phyloP scores from a whole-genome alignment of 1,139 yeast species.

The Suhomyces panamericanus region DNA sequence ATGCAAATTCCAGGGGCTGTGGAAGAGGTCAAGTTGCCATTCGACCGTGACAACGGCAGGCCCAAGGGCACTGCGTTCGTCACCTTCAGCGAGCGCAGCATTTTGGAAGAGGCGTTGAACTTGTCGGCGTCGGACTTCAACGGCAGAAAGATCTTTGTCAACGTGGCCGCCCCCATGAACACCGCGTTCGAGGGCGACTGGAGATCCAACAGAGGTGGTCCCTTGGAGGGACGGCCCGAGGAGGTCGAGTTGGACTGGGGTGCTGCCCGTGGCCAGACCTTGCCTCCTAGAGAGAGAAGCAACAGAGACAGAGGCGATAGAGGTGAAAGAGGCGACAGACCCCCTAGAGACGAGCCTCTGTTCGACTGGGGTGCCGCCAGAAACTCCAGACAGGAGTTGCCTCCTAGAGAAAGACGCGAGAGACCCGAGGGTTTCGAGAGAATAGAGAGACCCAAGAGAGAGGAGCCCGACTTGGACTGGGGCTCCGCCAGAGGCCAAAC shows the following conservation, averaged over 20 bases:
- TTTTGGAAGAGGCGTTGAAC: slow-evolving; percentile 68
- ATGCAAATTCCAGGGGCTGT: slow-evolving; percentile 51
- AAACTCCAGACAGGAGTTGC: slow-evolving; percentile 32
- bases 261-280: slow-evolving; percentile 36
- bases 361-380: slow-evolving; percentile 58
- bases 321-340: slow-evolving; percentile 27
- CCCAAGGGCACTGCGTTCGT: slow-evolving; percentile 87
- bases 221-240: slow-evolving; percentile 27
- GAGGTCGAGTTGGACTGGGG: slow-evolving; percentile 34
- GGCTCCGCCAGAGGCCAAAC: slow-evolving; percentile 37
- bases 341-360: slow-evolving; percentile 37
- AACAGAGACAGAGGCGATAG: slow-evolving; percentile 22
- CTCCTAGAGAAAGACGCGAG: slow-evolving; percentile 43
- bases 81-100: slow-evolving; percentile 66
- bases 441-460: slow-evolving; percentile 29
- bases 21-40: slow-evolving; percentile 67
- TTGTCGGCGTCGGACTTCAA: slow-evolving; percentile 63
- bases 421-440: slow-evolving; percentile 28
- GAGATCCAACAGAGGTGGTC: slow-evolving; percentile 45
- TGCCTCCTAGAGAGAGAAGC: slow-evolving; percentile 44
- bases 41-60: slow-evolving; percentile 61
- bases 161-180: slow-evolving; percentile 86
- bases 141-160: slow-evolving; percentile 78
- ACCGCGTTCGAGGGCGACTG: slow-evolving; percentile 51
- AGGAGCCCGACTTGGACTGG: slow-evolving; percentile 42